Percentiles rank a stretch among this genome's conserved stretches.
phyloP scores from a whole-genome alignment of 495 filamentous ascomycete species.

The Hypoxylon subgilvum region DNA sequence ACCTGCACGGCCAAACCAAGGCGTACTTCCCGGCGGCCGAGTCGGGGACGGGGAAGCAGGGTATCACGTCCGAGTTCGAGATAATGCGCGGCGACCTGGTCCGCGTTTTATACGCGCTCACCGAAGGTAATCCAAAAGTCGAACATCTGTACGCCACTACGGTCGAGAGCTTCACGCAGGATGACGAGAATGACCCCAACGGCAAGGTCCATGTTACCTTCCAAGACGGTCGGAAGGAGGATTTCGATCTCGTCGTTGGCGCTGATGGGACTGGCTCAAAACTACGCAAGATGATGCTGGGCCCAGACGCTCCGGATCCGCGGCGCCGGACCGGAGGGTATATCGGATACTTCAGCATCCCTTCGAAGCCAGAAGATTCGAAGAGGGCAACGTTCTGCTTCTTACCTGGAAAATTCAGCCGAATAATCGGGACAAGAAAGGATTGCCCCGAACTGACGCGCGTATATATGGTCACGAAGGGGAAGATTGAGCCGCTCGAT shows the following conservation, averaged over 20 bases:
- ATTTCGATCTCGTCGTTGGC: constrained; percentile 56
- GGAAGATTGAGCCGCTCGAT: constrained; percentile 1
- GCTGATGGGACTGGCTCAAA: constrained; percentile 56
- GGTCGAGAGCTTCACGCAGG: constrained; percentile 12
- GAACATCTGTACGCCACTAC: constrained; percentile 18
- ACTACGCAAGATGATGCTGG: constrained; percentile 47
- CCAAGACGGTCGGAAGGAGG: constrained; percentile 37
- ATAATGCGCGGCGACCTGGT: constrained; percentile 59
- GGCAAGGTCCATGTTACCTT: constrained; percentile 33
- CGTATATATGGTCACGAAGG: not conserved
- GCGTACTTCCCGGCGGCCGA: too few species aligned
- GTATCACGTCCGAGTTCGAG: constrained; percentile 57
- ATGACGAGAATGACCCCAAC: not conserved
- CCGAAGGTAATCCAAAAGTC: not conserved
- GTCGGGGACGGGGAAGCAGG: constrained; percentile 19
- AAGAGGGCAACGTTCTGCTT: not conserved
- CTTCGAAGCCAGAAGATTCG: constrained; percentile 7
- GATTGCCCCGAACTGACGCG: too few species aligned
- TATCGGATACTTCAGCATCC: constrained; percentile 26
- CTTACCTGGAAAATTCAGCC: not conserved
- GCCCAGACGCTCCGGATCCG: constrained; percentile 24
- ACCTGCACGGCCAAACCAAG: constrained; percentile 34
- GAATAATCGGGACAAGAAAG: not conserved
- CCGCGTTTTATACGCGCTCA: constrained; percentile 47
- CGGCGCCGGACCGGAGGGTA: constrained; percentile 17